phyloP scores from a whole-genome alignment of 2,329 filamentous ascomycete genomes.

The Fusarium anthophilum region DNA sequence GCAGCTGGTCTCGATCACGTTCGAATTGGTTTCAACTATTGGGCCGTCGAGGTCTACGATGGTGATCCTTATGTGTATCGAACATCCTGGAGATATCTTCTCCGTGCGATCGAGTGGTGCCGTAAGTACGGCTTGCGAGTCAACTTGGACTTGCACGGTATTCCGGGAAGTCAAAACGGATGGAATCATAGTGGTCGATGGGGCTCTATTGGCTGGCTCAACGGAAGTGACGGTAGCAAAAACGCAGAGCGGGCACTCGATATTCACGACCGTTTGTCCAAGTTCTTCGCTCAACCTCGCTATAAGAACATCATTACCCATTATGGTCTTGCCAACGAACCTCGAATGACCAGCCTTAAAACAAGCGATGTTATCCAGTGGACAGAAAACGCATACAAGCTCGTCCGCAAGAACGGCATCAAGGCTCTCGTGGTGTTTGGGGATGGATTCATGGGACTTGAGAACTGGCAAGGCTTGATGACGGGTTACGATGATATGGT shows the following conservation, averaged over 20 bases:
- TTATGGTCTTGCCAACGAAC: constrained; percentile 96
- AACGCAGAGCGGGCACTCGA: constrained; percentile 87
- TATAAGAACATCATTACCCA: constrained; percentile 93
- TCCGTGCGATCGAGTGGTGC: constrained; percentile 92
- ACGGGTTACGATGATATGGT: constrained; percentile 76
- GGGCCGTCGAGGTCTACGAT: constrained; percentile 87
- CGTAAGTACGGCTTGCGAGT: constrained; percentile 91
- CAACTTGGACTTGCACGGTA: constrained; percentile 91
- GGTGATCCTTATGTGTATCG: constrained; percentile 88
- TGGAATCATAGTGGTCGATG: constrained; percentile 95
- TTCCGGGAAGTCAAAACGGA: constrained; percentile 94
- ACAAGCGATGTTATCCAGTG: constrained; percentile 76
- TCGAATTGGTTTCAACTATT: constrained; percentile 95
- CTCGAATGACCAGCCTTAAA: constrained; percentile 81
- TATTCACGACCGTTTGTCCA: constrained; percentile 84
- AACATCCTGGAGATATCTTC: constrained; percentile 90
- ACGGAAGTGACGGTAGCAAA: constrained; percentile 81
- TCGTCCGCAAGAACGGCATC: constrained; percentile 82
- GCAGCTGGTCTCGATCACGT: constrained; percentile 94
- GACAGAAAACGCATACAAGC: constrained; percentile 77
- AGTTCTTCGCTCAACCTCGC: constrained; percentile 92
- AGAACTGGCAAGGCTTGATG: constrained; percentile 89
- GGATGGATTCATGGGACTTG: constrained; percentile 92
- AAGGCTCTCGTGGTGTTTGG: constrained; percentile 81
- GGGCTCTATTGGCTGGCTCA: constrained; percentile 86